Conservation (phyloP, 129 eudicot species). For the Oenanthe sinensis region DNA sequence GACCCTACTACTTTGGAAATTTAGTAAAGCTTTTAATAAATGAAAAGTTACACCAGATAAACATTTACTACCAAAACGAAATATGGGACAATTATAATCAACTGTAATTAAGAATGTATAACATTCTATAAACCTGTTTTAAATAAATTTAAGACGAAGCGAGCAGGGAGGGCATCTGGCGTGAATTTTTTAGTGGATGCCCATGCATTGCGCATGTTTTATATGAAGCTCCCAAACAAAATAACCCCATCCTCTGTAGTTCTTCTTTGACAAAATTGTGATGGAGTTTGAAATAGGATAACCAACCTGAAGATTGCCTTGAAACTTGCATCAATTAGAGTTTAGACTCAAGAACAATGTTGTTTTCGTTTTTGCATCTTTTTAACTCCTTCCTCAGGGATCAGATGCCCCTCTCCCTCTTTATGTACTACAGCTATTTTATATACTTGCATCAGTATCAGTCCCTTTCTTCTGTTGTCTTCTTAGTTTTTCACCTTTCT, state of each 20-base stretch:
- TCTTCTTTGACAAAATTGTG: neutral
- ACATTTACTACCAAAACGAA: neutral
- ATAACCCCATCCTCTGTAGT: neutral
- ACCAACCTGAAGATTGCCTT: neutral
- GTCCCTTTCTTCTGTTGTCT: neutral
- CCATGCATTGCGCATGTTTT: neutral
- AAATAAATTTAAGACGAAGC: neutral
- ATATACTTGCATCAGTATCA: neutral
- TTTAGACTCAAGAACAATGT: neutral
- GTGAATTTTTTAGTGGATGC: neutral
- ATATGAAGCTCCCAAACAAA: neutral
- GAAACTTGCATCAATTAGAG: neutral
- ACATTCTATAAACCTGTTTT: no score
- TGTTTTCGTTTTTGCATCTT: no score
- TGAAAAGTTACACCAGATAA: neutral
- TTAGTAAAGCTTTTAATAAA: no score
- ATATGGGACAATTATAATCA: neutral
- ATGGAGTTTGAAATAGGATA: neutral
- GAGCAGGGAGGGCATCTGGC: neutral
- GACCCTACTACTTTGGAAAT: neutral
- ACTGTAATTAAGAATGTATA: neutral
- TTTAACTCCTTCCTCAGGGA: no score
- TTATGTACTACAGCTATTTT: neutral
- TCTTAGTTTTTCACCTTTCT: neutral
- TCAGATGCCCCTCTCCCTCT: neutral